A percentile compares a stretch with the other conserved stretches of the same genome.
These are phyloP conservation scores for Nemania bipapillata DNA, from an alignment of 2,329 filamentous ascomycete genomes.

Conservation along the genomic window DNA sequence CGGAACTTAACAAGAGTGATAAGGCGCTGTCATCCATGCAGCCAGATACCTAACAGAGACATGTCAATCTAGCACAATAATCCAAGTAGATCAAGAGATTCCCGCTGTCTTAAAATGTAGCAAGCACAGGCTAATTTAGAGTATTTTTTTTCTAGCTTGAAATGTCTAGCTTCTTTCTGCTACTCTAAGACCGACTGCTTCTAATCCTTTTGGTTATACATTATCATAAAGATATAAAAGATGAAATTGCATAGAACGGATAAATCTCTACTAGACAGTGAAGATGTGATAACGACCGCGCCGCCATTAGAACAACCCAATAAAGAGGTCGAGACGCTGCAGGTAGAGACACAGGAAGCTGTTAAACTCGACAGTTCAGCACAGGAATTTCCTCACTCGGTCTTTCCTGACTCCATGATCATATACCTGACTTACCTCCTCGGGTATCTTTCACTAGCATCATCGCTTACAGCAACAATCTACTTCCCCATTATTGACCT, in stretches of 20 bases:
- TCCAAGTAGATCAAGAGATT: background rate
- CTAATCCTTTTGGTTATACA: background rate
- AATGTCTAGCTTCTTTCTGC: too few relatives aligned
- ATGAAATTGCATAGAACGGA: background rate
- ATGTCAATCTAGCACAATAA: background rate
- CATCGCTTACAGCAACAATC: slow-evolving; percentile 36
- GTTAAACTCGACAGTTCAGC: background rate
- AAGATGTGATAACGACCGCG: background rate
- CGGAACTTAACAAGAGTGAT: background rate
- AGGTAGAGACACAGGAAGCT: background rate
- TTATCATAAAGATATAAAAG: background rate
- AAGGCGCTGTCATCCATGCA: background rate
- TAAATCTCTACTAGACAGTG: background rate
- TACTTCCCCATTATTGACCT: slow-evolving; percentile 47
- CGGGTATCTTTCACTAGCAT: slow-evolving; percentile 24
- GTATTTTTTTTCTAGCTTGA: background rate
- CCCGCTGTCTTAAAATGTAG: background rate
- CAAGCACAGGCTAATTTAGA: background rate
- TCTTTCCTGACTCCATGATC: slow-evolving; percentile 11
- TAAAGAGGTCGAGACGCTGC: background rate
- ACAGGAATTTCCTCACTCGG: slow-evolving; percentile 6
- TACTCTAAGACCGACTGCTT: background rate
- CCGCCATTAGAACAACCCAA: background rate
- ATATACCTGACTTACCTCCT: slow-evolving; percentile 19
- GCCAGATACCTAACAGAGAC: background rate